Base-by-base conservation (phyloP, 2,329 filamentous ascomycete genomes). In the Drechslerella stenobrocha region DNA sequence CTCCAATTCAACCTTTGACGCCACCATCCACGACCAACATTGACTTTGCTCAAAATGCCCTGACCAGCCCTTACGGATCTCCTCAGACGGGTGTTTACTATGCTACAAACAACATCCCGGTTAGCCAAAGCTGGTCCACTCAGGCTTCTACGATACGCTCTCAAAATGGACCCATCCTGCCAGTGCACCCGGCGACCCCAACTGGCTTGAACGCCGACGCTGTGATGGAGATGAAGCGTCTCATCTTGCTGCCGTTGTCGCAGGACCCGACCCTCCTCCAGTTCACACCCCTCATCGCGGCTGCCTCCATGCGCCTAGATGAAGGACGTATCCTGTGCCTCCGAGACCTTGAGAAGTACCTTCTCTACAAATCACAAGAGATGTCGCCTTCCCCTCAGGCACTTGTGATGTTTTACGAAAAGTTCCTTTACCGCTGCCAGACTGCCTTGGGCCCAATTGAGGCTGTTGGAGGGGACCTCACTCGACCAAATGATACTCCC, bases 301-400 rank as follows among this genome's bases (percentile, higher is more conserved):
- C 66, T 18, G 66, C 58, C 18, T 66, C 61, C 7, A 61, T 67
- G 58, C 61, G 63, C 30, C 63, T 70, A 4, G 67, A 70, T 32
- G 61, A 66, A 35, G 67, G 67, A 23, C 60, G 57, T 74, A 93
- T 97, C 74, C 85, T 88, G 76, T 96, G 88, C 79, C 84, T 97
- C 57, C 86, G 92, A 76, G 92, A 97, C 77, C 82, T 97, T 50
- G 92, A 97, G 78, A 96, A 96, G 83, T 92, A 87, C 7, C 80
- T 97, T 69, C 84, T 96, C 74, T 90, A 91, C 78, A 84, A 91
- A 76, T 90, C 91, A 80, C 89, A 89, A 77, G 92, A 96, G 87
- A 95, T 91, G 95, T 77, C 81, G 75, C 75, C 80, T 72, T 72
- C 75, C 72, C 78, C 78, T 79, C 77, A 79, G 73, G 74, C 74